Percentiles rank a stretch among this genome's conserved stretches.
These are phyloP conservation scores for Tulasnella sp. DNA, from an alignment of 768 basidiomycete species.

Conservation along the genomic window DNA sequence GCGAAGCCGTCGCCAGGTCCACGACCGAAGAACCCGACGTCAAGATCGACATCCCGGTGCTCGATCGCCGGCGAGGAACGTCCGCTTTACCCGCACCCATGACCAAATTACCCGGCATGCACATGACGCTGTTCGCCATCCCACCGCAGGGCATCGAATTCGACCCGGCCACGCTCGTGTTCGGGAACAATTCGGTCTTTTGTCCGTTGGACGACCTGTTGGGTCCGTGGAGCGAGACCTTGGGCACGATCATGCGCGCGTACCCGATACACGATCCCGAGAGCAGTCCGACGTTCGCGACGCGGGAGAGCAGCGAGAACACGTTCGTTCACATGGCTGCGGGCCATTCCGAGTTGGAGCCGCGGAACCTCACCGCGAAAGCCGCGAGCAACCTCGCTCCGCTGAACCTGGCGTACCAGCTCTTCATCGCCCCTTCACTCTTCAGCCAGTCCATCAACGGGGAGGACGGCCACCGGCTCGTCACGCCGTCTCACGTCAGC, in stretches of 20 bases:
- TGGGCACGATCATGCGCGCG: conserved; percentile 1
- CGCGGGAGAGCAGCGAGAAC: conserved; percentile 11
- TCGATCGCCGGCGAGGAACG: background rate
- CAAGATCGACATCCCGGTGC: background rate
- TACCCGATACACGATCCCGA: background rate
- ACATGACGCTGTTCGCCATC: background rate
- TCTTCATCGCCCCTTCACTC: conserved; percentile 23
- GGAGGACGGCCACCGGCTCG: conserved; percentile 9
- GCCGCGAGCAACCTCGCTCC: background rate
- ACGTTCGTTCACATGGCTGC: background rate
- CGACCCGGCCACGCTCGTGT: background rate
- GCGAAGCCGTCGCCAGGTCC: conserved; percentile 1
- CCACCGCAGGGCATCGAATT: background rate
- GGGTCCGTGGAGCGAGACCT: conserved; percentile 7
- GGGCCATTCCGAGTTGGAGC: conserved; percentile 1
- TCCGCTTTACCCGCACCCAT: background rate
- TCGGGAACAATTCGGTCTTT: background rate
- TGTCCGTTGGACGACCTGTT: background rate
- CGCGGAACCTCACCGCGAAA: background rate
- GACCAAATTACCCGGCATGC: background rate
- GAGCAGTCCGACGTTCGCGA: background rate
- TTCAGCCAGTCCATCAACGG: background rate
- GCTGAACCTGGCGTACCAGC: conserved; percentile 3
- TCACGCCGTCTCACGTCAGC: conserved; percentile 25
- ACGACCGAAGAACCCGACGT: conserved; percentile 7